phyloP scores from a whole-genome alignment of 2,329 filamentous ascomycete genomes.

The Phyllosticta paracitricarpa region DNA sequence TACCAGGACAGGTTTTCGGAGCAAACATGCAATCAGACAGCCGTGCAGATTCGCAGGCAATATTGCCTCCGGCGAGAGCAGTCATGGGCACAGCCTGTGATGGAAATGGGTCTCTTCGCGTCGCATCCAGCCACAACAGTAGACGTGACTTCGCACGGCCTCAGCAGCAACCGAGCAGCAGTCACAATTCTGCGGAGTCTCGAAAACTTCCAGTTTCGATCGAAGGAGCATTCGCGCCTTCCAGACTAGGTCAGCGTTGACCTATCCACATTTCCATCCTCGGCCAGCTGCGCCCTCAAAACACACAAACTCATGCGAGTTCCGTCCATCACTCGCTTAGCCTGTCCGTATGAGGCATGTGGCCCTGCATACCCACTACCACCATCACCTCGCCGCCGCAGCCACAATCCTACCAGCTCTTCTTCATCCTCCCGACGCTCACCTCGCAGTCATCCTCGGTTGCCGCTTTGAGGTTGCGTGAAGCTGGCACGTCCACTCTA shows the following conservation, averaged over 20 bases:
- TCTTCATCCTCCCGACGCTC: not conserved
- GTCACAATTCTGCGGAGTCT: too few species aligned
- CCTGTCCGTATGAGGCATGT: not conserved
- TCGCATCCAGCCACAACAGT: not conserved
- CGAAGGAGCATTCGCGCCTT: not conserved
- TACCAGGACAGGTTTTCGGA: not conserved
- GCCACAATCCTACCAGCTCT: not conserved
- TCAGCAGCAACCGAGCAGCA: too few species aligned
- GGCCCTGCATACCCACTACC: not conserved
- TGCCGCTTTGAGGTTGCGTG: not conserved
- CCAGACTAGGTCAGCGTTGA: not conserved
- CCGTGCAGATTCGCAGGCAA: not conserved
- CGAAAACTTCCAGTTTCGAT: too few species aligned
- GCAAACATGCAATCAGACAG: not conserved
- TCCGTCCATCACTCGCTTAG: not conserved
- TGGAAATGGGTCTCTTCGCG: not conserved
- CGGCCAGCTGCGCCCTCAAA: not conserved
- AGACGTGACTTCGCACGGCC: too few species aligned
- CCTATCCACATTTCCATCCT: not conserved
- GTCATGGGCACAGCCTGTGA: not conserved
- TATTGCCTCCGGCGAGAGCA: not conserved
- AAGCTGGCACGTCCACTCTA: not conserved
- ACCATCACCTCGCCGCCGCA: not conserved
- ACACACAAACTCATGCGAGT: not conserved
- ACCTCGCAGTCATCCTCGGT: not conserved